Evolutionary conservation across 306 rosid species (phyloP).

Genomic region (Amphicarpaea edgeworthii): DNA sequence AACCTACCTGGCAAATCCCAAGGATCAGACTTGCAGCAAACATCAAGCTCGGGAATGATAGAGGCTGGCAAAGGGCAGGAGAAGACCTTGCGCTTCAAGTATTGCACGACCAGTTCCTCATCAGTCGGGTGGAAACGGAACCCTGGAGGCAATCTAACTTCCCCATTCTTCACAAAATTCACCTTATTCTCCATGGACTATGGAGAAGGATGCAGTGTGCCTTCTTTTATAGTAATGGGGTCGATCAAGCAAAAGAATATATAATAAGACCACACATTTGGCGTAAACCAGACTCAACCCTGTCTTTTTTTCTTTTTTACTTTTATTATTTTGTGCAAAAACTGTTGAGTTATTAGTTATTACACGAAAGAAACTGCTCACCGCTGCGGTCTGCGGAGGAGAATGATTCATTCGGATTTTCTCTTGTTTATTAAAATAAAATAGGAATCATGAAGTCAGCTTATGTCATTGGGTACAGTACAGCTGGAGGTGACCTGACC

Average conservation of each 20-base stretch:
- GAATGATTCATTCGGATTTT: too few relatives aligned
- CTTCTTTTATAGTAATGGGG: constrained; percentile 87
- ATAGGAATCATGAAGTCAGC: constrained; percentile 38
- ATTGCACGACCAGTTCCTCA: constrained; percentile 86
- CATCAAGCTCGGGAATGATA: constrained; percentile 85
- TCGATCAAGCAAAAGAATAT: constrained; percentile 44
- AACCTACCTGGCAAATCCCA: constrained; percentile 98
- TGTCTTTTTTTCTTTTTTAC: constrained; percentile 53
- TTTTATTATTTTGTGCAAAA: background rate
- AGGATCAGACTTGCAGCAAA: constrained; percentile 95
- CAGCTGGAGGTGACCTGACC: constrained; percentile 42
- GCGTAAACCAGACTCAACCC: constrained; percentile 93
- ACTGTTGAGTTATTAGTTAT: too few relatives aligned
- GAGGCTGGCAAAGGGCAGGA: constrained; percentile 91
- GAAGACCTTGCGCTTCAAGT: constrained; percentile 80
- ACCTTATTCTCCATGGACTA: constrained; percentile 65
- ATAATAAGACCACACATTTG: constrained; percentile 73
- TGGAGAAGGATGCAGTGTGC: constrained; percentile 50
- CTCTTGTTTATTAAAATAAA: too few relatives aligned
- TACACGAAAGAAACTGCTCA: too few relatives aligned
- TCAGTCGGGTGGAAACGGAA: constrained; percentile 97
- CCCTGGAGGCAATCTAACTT: constrained; percentile 87
- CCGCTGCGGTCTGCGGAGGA: too few relatives aligned
- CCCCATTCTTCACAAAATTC: constrained; percentile 80
- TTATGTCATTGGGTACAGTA: constrained; percentile 37